Evolutionary conservation across 768 basidiomycete genomes (phyloP), one percentile per base, ranked within the genome.

Genomic region (Lactifluus rugatus): DNA sequence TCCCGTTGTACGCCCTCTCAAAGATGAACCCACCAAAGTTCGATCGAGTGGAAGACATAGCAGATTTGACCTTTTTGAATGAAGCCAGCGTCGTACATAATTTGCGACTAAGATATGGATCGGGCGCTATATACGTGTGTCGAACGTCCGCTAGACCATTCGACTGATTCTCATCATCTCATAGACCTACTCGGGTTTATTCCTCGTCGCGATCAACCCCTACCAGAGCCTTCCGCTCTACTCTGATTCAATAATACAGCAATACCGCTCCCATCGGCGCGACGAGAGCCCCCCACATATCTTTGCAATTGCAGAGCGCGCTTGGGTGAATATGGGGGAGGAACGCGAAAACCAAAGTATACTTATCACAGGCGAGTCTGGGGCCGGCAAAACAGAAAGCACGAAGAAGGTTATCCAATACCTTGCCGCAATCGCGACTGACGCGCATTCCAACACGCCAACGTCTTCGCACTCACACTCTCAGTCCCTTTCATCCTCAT

Each of bases 21-120:
- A 94, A 94, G 76, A 95, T 95, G 93, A 97, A 97, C 67, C 94
- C 94, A 25, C 94, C 94, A 46, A 96, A 97, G 73, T 99, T 98
- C 70, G 94, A 98, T 75, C 82, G 92, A 32, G 94, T 94, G 4
- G 92, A 93, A 64, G 96, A 99, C 70, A 98, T 98, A 63, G 96
- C 96, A 42, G 94, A 98, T 74, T 78, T 99, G 61, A 97, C 96
- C 0, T 96, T 93, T 74, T 76, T 98, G 58, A 98, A 98, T 70
- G 96, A 99, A 78, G 94, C 96, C 11, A 93, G 90, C 65, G 96
- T 99, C 45, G 94, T 98, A n/a, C 92, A 98, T 69, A 98, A 98
- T 73, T 82, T 98, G 28, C 82, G 93, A 58, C 74, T 91, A 65
- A 80, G 96, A 71, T 98, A 93, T 71, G 88, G 87, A 51, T 88